A percentile compares a stretch with the other conserved stretches of the same genome.
These are phyloP conservation scores for Fusarium agapanthi DNA, from an alignment of 2,329 filamentous ascomycete genomes.

Conservation along the genomic window DNA sequence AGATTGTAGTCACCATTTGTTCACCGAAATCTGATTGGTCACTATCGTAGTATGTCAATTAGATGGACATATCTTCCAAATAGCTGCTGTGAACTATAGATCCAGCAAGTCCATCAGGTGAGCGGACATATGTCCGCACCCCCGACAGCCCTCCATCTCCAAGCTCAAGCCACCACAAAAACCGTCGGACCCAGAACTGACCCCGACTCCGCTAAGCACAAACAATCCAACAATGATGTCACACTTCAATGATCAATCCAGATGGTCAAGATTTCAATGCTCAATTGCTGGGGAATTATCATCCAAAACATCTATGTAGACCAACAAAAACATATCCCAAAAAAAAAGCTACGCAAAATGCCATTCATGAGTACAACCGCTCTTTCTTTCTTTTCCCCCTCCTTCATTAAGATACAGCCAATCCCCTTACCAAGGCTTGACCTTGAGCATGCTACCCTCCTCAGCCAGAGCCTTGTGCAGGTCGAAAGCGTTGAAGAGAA, in stretches of 20 bases:
- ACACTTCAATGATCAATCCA: not conserved
- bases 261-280: conserved; percentile 6
- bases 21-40: rapidly evolving
- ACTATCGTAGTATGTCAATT: rapidly evolving
- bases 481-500: conserved; percentile 87
- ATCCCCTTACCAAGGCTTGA: conserved; percentile 66
- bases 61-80: not conserved
- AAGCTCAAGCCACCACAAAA: not conserved
- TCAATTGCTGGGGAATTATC: conserved; percentile 19
- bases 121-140: not conserved
- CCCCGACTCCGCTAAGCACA: not conserved
- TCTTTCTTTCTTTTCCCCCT: not conserved
- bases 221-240: not conserved
- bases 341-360: conserved; percentile 20
- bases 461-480: conserved; percentile 86
- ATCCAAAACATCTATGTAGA: conserved; percentile 20
- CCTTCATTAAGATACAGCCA: not conserved
- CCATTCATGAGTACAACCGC: conserved; percentile 15
- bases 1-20: not conserved
- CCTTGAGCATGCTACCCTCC: conserved; percentile 87
- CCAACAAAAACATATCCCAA: conserved; percentile 8
- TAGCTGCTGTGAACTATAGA: not conserved
- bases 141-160: not conserved
- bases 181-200: not conserved
- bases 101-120: not conserved